phyloP scores from a whole-genome alignment of 2,329 filamentous ascomycete genomes.

The Torrubiella hemipterigena region DNA sequence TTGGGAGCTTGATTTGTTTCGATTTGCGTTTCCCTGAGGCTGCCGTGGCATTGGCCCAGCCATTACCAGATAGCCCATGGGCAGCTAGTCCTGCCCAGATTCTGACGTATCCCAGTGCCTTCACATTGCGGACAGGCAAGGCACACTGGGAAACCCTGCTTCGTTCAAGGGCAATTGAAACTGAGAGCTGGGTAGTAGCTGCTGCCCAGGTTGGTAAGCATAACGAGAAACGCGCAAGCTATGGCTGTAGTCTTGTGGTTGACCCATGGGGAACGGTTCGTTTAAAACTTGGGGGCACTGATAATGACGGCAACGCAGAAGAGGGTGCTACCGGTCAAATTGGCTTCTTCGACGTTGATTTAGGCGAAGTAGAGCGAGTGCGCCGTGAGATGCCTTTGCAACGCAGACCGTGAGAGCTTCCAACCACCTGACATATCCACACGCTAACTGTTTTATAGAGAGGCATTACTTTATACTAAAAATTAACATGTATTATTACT shows the following conservation, averaged over 20 bases:
- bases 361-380: slow-evolving; percentile 32
- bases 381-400: slow-evolving; percentile 40
- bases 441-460: slow-evolving; percentile 1
- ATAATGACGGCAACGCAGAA: slow-evolving; percentile 25
- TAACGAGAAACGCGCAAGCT: slow-evolving; percentile 67
- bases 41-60: slow-evolving; percentile 49
- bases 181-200: slow-evolving; percentile 76
- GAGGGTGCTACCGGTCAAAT: slow-evolving; percentile 32
- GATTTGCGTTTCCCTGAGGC: slow-evolving; percentile 78
- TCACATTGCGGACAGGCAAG: slow-evolving; percentile 72
- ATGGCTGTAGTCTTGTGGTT: slow-evolving; percentile 76
- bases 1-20: slow-evolving; percentile 81
- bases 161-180: slow-evolving; percentile 74
- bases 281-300: slow-evolving; percentile 48
- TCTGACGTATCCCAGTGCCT: slow-evolving; percentile 79
- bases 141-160: slow-evolving; percentile 80
- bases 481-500: neutral
- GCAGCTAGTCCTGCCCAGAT: slow-evolving; percentile 47
- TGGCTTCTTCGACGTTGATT: slow-evolving; percentile 43
- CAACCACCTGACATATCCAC: slow-evolving; percentile 7
- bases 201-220: slow-evolving; percentile 66
- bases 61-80: slow-evolving; percentile 18
- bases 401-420: slow-evolving; percentile 34
- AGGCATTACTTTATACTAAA: neutral
- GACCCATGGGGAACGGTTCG: slow-evolving; percentile 77